Evolutionary conservation across 805 yeast genomes (phyloP), one percentile per base, ranked within the genome.

Genomic region (Metschnikowia lachancei): DNA sequence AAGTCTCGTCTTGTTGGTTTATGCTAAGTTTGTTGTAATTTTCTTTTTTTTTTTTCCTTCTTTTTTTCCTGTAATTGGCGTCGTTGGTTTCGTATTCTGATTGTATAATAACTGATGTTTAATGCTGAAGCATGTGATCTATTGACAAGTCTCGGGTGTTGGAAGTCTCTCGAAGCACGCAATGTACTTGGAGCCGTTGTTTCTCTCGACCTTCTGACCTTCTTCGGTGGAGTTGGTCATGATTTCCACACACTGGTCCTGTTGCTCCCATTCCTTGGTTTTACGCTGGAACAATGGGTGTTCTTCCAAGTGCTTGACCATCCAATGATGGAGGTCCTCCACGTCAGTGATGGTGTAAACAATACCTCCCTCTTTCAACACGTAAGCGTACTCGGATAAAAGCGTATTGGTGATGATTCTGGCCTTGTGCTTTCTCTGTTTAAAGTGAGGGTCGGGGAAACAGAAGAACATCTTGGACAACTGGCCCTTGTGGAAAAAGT

Each of bases 401-500:
- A 94, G 71, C 2, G 98, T 92, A 54, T 82, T 84, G 45, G 99
- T 91, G 54, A 94, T 80, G 61, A 94, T 94, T 72, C 99, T 78
- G 6, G 97, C 97, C 75, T 94, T 94, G 69, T 94, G 99, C 64
- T 94, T 94, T 62, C 98, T 78, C 67, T 89, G 95, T 65, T 94
- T 94, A 75, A 94, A 94, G 66, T 94, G 99, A 7, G 99, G 99
- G 67, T 94, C 99, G n/a, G 99, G 99, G 78, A 94, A 94, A 66
- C 99, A 94, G 72, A 94, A 94, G 70, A 94, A 94, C 79, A 94
- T 87, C 73, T 92, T 94, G 29, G 84, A 80, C 42, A 91, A 70
- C 63, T 90, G 97, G 6, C 82, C 82, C 65, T 85, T 85, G 47
- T 76, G 72, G 70, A 94, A 94, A 65, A 94, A 94, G 65, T 94